Evolutionary conservation across 108 stramenopile genomes (phyloP), one percentile per base, ranked within the genome.

Genomic region (Cylindrotheca fusiformis): DNA sequence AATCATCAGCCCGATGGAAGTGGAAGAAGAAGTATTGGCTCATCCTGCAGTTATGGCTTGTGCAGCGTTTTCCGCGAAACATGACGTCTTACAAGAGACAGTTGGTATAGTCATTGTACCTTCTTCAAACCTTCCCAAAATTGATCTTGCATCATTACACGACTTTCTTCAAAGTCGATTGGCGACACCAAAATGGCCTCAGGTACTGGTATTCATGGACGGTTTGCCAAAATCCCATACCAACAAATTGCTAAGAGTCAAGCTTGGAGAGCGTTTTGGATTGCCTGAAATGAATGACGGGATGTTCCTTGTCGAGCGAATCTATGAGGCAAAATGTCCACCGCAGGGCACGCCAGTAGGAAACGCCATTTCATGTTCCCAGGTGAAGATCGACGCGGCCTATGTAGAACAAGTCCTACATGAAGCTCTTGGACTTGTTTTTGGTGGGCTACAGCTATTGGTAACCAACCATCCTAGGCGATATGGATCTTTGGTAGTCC

Each of bases 21-120:
- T 85, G 25, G 84, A 85, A 52, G 79, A 85, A 27, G 74, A 56
- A 18, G 53, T 74, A 28, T 22, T 61, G 8, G 47, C 49, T 47
- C 85, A 87, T 62, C 80, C 84, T 0, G 48, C 36, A 17, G 71
- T 85, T 28, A 49, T 57, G 27, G 62, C 65, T 20, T 72, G 68
- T 48, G 62, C 64, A 23, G 83, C 83, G 20, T 84, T 84, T 54
- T 74, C 81, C 1, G 80, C 81, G 3, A 76, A 72, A 4, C 85
- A 87, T 55, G 56, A 66, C 46, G 58, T 72, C 4, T 61, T 86
- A 25, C 84, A 86, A 57, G 89, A 91, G 68, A 69, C 67, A 3
- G 84, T 91, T 33, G 89, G 84, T 29, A 70, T 80, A 57, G 82
- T 74, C 2, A 48, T 91, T 45, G 85, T 91, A 0, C 48, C 61